These are phyloP conservation scores for Neofusicoccum cordaticola DNA, from an alignment of 2,329 filamentous ascomycete species.

Conservation along the genomic window DNA sequence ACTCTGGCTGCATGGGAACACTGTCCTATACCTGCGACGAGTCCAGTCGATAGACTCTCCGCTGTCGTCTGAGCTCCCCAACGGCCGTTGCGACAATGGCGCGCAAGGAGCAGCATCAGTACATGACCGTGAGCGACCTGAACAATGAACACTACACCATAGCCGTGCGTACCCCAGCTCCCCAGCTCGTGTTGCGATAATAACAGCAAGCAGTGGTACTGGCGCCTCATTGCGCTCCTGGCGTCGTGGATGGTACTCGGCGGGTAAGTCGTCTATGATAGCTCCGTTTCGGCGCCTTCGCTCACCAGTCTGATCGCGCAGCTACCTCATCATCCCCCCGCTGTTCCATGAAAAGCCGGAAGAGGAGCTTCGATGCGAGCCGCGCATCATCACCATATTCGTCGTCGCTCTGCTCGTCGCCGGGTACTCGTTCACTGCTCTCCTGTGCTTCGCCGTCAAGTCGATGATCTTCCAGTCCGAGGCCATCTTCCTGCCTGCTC, in stretches of 20 bases:
- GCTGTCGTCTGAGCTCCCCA: neutral
- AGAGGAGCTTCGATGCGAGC: slow-evolving; percentile 35
- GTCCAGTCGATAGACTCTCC: neutral
- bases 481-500: slow-evolving; percentile 45
- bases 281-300: slow-evolving; percentile 1
- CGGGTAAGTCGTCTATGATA: slow-evolving; percentile 37
- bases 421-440: slow-evolving; percentile 48
- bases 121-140: slow-evolving; percentile 18
- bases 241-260: slow-evolving; percentile 49
- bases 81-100: neutral
- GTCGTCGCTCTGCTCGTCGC: slow-evolving; percentile 47
- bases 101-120: slow-evolving; percentile 5
- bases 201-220: slow-evolving; percentile 43
- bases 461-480: slow-evolving; percentile 48
- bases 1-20: neutral
- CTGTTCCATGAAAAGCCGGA: slow-evolving; percentile 42
- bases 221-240: slow-evolving; percentile 43
- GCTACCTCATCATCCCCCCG: slow-evolving; percentile 49
- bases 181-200: neutral
- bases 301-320: slow-evolving; percentile 26
- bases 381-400: slow-evolving; percentile 43
- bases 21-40: slow-evolving; percentile 1
- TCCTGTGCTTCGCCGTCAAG: slow-evolving; percentile 47
- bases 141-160: slow-evolving; percentile 16
- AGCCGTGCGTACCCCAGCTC: slow-evolving; percentile 6